Conservation (phyloP, 116 monocot genomes). For the Posidonia oceanica region DNA sequence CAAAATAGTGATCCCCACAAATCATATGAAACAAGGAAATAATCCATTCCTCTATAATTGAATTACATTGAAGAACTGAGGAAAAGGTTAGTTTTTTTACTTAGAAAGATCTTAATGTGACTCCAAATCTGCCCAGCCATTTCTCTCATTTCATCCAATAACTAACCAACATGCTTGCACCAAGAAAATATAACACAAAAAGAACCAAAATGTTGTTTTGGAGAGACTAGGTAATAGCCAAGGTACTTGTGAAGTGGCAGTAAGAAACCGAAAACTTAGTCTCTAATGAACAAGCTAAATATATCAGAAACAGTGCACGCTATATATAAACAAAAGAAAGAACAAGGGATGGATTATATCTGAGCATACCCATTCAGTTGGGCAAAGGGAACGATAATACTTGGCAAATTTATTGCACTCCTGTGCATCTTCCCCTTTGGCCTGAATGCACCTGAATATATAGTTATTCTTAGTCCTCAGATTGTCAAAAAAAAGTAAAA, state of each 20-base stretch:
- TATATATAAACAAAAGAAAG: background rate
- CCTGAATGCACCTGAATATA: constrained; percentile 49
- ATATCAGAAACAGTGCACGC: background rate
- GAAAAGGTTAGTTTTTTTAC: too few species aligned
- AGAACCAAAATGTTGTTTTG: too few species aligned
- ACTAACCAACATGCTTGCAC: too few species aligned
- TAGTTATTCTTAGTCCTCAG: background rate
- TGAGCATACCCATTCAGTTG: constrained; percentile 64
- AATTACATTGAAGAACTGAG: too few species aligned
- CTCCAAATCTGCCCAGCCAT: too few species aligned
- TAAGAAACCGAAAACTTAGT: background rate
- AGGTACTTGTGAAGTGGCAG: background rate
- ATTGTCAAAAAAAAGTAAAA: background rate
- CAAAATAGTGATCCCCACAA: too few species aligned
- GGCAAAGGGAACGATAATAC: constrained; percentile 83
- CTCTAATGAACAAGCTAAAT: background rate
- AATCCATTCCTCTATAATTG: too few species aligned
- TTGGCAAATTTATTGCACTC: constrained; percentile 76
- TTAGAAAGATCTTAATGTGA: too few species aligned
- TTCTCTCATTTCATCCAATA: too few species aligned
- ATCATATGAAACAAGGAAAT: too few species aligned
- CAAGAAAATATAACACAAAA: too few species aligned
- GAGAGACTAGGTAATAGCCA: background rate
- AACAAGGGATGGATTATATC: background rate
- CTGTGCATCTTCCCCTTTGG: constrained; percentile 57